Percentiles rank a stretch among this genome's conserved stretches.
Evolutionary conservation across 768 basidiomycete genomes (phyloP).

Genomic region (Trametes cinnabarina): DNA sequence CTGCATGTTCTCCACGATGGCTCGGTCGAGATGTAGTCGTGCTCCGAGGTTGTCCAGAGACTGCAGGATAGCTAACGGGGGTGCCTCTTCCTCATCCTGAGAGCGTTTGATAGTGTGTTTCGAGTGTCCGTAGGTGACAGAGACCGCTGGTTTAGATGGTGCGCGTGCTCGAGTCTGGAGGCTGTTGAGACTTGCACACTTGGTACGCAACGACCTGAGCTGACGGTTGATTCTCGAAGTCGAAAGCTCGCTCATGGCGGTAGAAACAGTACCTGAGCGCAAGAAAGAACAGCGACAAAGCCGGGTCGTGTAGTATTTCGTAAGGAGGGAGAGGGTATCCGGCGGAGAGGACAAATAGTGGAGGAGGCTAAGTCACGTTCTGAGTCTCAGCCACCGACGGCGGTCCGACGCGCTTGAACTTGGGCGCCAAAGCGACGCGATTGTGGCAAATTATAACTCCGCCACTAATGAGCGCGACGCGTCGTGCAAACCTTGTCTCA

Average conservation of each 20-base stretch:
- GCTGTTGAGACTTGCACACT: conserved; percentile 40
- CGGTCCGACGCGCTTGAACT: conserved; percentile 6
- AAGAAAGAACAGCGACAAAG: no score
- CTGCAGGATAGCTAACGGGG: conserved; percentile 40
- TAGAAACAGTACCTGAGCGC: neutral
- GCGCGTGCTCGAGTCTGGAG: conserved; percentile 18
- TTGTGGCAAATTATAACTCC: conserved; percentile 23
- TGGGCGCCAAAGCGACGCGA: conserved; percentile 16
- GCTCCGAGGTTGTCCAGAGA: conserved; percentile 35
- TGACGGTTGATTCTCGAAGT: conserved; percentile 44
- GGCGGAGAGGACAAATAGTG: neutral
- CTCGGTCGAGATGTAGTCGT: conserved; percentile 35
- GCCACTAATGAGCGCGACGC: conserved; percentile 23
- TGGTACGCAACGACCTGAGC: conserved; percentile 47
- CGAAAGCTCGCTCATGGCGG: conserved; percentile 30
- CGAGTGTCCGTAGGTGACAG: conserved; percentile 16
- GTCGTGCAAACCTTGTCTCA: conserved; percentile 15
- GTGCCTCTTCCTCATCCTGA: conserved; percentile 11
- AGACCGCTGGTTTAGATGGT: conserved; percentile 14
- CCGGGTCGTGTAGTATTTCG: neutral
- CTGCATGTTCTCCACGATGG: conserved; percentile 37
- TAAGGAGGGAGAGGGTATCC: neutral
- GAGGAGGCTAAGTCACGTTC: neutral
- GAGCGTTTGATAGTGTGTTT: neutral
- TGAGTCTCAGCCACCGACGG: conserved; percentile 2